Evolutionary conservation across 306 rosid species (phyloP).

Genomic region (Albizia julibrissin): DNA sequence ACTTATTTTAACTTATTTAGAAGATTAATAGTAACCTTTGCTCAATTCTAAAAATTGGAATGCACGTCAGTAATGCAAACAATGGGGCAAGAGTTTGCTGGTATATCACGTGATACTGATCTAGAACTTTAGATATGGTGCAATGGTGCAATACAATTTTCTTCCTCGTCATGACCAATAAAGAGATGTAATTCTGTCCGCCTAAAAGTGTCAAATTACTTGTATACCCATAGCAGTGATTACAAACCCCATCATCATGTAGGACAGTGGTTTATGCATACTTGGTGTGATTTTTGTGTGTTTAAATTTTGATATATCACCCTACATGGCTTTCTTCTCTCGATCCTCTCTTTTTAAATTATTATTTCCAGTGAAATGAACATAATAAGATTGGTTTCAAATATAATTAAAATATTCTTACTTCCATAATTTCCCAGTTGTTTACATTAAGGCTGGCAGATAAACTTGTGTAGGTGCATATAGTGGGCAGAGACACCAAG

Average conservation of each 20-base stretch:
- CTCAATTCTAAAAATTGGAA: not conserved
- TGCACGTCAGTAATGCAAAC: not conserved
- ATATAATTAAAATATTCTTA: slow-evolving; percentile 6
- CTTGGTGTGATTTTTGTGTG: not conserved
- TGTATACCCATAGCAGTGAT: not conserved
- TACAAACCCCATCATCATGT: slow-evolving; percentile 1
- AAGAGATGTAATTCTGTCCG: not conserved
- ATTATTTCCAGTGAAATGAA: not conserved
- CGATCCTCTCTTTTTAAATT: not conserved
- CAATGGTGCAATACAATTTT: not conserved
- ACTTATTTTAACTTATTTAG: not conserved
- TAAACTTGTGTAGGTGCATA: slow-evolving; percentile 58
- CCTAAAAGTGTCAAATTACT: not conserved
- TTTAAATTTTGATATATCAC: slow-evolving; percentile 13
- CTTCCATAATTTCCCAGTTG: not conserved
- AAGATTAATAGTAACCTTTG: not conserved
- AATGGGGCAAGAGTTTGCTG: not conserved
- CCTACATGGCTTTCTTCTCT: slow-evolving; percentile 2
- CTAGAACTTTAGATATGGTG: not conserved
- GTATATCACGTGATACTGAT: not conserved
- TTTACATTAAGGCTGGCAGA: slow-evolving; percentile 24
- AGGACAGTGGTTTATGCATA: not conserved
- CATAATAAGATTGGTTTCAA: slow-evolving; percentile 28
- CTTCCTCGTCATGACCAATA: not conserved
- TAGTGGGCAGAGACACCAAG: slow-evolving; percentile 58